Evolutionary conservation across 768 basidiomycete species (phyloP).

Genomic region (Lactarius sanguifluus): DNA sequence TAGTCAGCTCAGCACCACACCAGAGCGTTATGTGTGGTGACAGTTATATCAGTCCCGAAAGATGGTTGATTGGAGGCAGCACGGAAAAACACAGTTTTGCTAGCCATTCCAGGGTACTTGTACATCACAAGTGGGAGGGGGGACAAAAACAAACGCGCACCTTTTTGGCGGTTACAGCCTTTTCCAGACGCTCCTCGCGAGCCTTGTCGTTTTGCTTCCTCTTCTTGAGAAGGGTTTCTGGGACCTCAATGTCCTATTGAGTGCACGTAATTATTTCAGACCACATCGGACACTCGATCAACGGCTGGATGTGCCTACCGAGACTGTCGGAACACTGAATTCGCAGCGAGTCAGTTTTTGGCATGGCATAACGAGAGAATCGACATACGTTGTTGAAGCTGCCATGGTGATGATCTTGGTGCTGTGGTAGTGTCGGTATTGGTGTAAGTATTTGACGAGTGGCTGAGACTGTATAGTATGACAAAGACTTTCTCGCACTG

Average conservation of each 20-base stretch:
- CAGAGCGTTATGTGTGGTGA: conserved; percentile 29
- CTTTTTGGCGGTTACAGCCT: conserved; percentile 84
- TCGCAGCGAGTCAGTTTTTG: background rate
- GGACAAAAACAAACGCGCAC: conserved; percentile 46
- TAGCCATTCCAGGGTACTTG: conserved; percentile 81
- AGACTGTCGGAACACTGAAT: conserved; percentile 1
- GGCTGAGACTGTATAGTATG: conserved; percentile 45
- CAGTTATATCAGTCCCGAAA: conserved; percentile 77
- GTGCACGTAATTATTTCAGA: conserved; percentile 17
- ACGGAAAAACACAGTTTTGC: conserved; percentile 52
- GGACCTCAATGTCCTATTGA: conserved; percentile 90
- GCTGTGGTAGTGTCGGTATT: conserved; percentile 36
- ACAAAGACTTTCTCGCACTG: conserved; percentile 33
- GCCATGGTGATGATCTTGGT: conserved; percentile 48
- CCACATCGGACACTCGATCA: conserved; percentile 6
- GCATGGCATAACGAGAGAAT: background rate
- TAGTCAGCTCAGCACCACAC: conserved; percentile 23
- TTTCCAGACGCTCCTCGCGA: conserved; percentile 86
- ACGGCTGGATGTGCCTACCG: conserved; percentile 12
- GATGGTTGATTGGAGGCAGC: conserved; percentile 91
- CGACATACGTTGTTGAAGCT: conserved; percentile 53
- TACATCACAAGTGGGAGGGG: conserved; percentile 65
- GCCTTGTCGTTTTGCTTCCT: conserved; percentile 97
- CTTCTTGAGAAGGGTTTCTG: conserved; percentile 99
- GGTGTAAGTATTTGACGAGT: conserved; percentile 34